Base-by-base conservation (phyloP, 176 grass and related monocot species). In the Hordeum marinum region DNA sequence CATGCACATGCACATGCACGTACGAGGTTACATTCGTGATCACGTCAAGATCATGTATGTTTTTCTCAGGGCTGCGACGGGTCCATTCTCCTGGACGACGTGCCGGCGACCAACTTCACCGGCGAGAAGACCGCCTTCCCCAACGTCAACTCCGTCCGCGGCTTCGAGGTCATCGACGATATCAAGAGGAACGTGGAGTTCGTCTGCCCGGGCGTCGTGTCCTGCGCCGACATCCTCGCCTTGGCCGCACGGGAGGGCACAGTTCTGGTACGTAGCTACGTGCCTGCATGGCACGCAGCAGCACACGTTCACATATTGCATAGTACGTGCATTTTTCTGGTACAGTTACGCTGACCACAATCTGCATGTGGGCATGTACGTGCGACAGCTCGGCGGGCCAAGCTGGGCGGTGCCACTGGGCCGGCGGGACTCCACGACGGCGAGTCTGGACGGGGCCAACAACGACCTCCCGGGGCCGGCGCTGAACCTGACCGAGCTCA, bases 111-210 rank as follows among this genome's bases (percentile, higher is more conserved):
- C 2, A 52, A 52, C 35, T 89, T 90, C 85, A 74, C 39, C 8
- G 91, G 94, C 36, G 91, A 96, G 91, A 93, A 96, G 82, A 68
- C 74, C 23, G 94, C 94, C 8, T 26, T 40, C 27, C 94, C 94
- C 2, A 96, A 96, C 78, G 23, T 3, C 1, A 90, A 96, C 63
- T 96, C 94, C 17, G 83, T 91, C 40, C 91, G 91, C 3, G 91
- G 94, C 48, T 52, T 52, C 48, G 48, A 52, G 48, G 48, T 52
- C 48, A 18, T 52, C 48, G 48, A 52, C 48, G 21, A 83, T 42
- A 93, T 96, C 86, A 96, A 96, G 86, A n/a, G 54, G 18, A 82
- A 25, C 26, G 91, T 94, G 46, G 94, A 97, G 88, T 14, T 43
- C 21, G 0, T 69, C 26, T 97, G 94, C 87, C 79, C 37, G 4